Conservation (phyloP, 2,329 filamentous ascomycete genomes). For the Aspergillus pseudoterreus region DNA sequence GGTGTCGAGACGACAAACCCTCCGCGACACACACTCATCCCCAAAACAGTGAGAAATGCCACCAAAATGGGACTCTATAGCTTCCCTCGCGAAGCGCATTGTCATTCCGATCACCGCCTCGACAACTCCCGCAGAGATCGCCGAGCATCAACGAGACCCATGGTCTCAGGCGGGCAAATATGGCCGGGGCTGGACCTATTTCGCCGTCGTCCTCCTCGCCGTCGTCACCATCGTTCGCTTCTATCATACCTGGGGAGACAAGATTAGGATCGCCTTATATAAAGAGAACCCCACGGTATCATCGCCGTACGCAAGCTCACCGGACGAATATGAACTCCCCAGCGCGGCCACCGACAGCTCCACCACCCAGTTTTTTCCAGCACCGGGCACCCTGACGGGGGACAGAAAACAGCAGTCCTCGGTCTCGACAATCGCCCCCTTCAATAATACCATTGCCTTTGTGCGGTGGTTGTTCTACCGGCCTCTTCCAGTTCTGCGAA, state of each 20-base stretch:
- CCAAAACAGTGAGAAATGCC: constrained; percentile 4
- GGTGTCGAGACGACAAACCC: neutral
- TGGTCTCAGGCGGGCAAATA: constrained; percentile 83
- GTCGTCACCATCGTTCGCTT: constrained; percentile 66
- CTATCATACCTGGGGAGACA: constrained; percentile 91
- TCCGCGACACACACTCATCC: neutral
- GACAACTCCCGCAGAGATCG: constrained; percentile 53
- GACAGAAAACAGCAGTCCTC: constrained; percentile 63
- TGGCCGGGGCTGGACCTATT: constrained; percentile 82
- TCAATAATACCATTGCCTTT: constrained; percentile 78
- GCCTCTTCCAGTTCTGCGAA: constrained; percentile 69
- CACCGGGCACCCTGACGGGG: constrained; percentile 56
- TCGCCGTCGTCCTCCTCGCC: constrained; percentile 68
- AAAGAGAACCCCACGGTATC: constrained; percentile 73
- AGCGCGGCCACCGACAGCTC: constrained; percentile 58
- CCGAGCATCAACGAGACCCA: constrained; percentile 64
- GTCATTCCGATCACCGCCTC: constrained; percentile 54
- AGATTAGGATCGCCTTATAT: constrained; percentile 82
- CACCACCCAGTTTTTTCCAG: constrained; percentile 72
- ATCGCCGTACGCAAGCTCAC: constrained; percentile 49
- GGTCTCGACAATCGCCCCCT: constrained; percentile 66
- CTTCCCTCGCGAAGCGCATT: constrained; percentile 46
- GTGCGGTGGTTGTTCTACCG: constrained; percentile 88
- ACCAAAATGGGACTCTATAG: constrained; percentile 16
- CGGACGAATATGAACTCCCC: constrained; percentile 59